A percentile compares a stretch with the other conserved stretches of the same genome.
Conservation (phyloP, 2,329 filamentous ascomycete genomes). For the Hypomyces perniciosus region DNA sequence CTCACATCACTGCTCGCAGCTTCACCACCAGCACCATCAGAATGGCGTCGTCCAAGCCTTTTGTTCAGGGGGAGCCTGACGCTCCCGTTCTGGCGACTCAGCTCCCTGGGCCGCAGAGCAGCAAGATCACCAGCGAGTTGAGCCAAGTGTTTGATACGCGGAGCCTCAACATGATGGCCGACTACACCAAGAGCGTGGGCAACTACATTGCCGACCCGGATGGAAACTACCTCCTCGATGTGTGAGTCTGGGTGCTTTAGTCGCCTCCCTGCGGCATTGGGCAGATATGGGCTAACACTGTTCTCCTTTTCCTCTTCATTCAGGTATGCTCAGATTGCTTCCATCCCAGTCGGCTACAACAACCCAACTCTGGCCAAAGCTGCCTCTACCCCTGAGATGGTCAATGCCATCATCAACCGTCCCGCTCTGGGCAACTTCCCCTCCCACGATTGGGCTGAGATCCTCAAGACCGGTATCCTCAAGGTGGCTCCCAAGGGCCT, state of each 20-base stretch:
- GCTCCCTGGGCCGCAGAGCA: slow-evolving; percentile 72
- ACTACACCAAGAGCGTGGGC: slow-evolving; percentile 68
- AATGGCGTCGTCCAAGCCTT: slow-evolving; percentile 31
- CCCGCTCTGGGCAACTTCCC: slow-evolving; percentile 90
- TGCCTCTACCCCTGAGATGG: slow-evolving; percentile 72
- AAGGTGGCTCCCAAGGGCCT: slow-evolving; percentile 76
- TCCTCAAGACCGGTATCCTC: slow-evolving; percentile 75
- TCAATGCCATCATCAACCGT: slow-evolving; percentile 75
- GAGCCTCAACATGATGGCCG: slow-evolving; percentile 75
- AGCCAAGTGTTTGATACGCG: slow-evolving; percentile 78
- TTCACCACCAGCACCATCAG: slow-evolving; percentile 21
- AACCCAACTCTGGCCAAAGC: slow-evolving; percentile 68
- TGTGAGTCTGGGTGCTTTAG: slow-evolving; percentile 39
- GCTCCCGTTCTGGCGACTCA: slow-evolving; percentile 48
- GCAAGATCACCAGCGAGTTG: slow-evolving; percentile 63
- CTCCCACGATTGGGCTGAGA: slow-evolving; percentile 72
- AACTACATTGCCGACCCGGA: slow-evolving; percentile 76
- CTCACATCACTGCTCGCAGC: slow-evolving; percentile 17
- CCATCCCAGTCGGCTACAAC: slow-evolving; percentile 89
- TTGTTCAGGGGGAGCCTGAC: slow-evolving; percentile 45
- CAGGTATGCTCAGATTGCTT: slow-evolving; percentile 85
- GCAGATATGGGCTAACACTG: too few relatives aligned
- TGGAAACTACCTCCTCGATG: slow-evolving; percentile 66
- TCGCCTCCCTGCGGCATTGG: background rate
- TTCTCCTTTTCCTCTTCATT: slow-evolving; percentile 8